Evolutionary conservation across 2,329 filamentous ascomycete genomes (phyloP).

Genomic region (Fusarium oxysporum): DNA sequence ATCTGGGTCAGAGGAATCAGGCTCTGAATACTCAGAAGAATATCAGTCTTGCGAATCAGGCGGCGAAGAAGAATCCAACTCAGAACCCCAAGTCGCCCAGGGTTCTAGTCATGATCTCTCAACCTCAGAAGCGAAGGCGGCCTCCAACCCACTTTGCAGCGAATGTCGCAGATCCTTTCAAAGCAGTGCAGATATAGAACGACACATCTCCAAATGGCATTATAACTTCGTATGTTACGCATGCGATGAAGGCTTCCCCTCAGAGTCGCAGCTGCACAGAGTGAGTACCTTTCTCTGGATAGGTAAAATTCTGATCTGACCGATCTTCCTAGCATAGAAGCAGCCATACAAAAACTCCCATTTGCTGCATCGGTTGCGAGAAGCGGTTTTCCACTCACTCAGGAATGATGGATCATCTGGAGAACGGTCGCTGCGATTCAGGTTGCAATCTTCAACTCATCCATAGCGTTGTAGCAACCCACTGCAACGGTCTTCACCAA

Average conservation of each 20-base stretch:
- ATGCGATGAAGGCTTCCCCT: not conserved
- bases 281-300: not conserved
- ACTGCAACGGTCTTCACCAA: rapidly evolving
- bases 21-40: too few relatives aligned
- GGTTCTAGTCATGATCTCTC: not conserved
- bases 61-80: not conserved
- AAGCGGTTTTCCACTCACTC: not conserved
- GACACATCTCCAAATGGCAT: not conserved
- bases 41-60: too few relatives aligned
- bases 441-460: rapidly evolving
- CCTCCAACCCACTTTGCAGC: rapidly evolving
- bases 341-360: not conserved
- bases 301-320: not conserved
- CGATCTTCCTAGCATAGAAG: not conserved
- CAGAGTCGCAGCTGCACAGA: rapidly evolving
- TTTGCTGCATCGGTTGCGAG: not conserved
- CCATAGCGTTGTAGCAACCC: rapidly evolving
- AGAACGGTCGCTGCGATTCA: not conserved
- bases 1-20: too few relatives aligned
- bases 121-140: rapidly evolving
- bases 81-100: not conserved
- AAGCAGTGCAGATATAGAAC: rapidly evolving
- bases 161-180: not conserved
- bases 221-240: not conserved
- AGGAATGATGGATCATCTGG: not conserved